Evolutionary conservation across 208 protist species (phyloP).

Genomic region (Trypanosomatidae sp.): DNA sequence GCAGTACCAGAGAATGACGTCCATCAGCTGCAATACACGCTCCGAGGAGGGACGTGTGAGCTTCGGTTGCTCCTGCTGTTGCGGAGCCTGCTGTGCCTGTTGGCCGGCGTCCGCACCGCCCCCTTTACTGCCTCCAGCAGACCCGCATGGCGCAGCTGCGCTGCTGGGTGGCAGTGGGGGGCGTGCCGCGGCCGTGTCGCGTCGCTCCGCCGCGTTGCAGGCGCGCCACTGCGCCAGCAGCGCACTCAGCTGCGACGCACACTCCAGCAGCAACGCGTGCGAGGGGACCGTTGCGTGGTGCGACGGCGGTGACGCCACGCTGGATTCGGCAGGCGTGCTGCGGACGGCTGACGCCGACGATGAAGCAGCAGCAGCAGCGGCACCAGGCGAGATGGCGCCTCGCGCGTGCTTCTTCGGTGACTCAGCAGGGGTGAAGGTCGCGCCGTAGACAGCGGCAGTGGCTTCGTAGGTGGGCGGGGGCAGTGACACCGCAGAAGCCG

Average conservation of each 20-base stretch:
- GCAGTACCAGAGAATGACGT: conserved; percentile 58
- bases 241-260: conserved; percentile 16
- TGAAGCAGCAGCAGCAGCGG: too few relatives aligned
- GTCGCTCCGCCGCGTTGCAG: conserved; percentile 3
- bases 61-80: neutral
- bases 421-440: too few relatives aligned
- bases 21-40: conserved; percentile 18
- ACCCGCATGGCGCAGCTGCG: too few relatives aligned
- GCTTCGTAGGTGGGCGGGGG: too few relatives aligned
- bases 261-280: conserved; percentile 23
- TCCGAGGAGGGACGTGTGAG: neutral
- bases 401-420: too few relatives aligned
- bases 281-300: conserved; percentile 22
- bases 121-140: too few relatives aligned
- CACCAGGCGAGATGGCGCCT: too few relatives aligned
- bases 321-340: neutral
- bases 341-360: neutral
- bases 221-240: conserved; percentile 25
- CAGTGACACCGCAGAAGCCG: too few relatives aligned
- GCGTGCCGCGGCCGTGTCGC: neutral
- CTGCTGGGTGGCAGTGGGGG: too few relatives aligned
- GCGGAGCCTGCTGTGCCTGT: neutral
- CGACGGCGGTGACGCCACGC: neutral
- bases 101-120: too few relatives aligned
- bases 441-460: too few relatives aligned